A percentile compares a stretch with the other conserved stretches of the same genome.
phyloP scores from a whole-genome alignment of 139 green algal species.

The Chlorella vulgaris region DNA sequence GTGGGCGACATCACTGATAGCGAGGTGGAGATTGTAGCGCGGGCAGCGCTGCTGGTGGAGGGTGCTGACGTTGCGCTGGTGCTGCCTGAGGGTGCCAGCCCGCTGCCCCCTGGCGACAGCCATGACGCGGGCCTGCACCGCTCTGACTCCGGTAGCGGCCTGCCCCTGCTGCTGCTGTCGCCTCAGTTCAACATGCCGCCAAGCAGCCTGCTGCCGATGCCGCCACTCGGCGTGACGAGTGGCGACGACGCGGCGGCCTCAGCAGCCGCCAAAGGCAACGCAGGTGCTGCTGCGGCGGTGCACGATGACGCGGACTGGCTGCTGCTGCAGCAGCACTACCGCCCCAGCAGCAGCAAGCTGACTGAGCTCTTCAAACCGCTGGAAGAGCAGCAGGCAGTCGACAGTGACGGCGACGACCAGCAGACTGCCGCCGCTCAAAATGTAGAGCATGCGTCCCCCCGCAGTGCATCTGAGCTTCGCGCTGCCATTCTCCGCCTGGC shows the following conservation, averaged over 20 bases:
- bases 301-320: constrained; percentile 3
- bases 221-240: constrained; percentile 10
- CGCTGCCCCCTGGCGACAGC: too few species aligned
- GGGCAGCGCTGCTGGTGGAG: too few species aligned
- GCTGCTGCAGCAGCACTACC: constrained; percentile 18
- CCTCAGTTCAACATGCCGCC: constrained; percentile 1
- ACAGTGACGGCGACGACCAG: not conserved
- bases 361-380: constrained; percentile 5
- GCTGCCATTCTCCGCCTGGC: constrained; percentile 1
- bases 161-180: constrained; percentile 27
- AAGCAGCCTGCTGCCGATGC: constrained; percentile 19
- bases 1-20: too few species aligned
- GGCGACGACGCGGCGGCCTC: not conserved
- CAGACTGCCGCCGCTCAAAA: not conserved
- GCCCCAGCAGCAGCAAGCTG: constrained; percentile 28
- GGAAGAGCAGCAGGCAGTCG: not conserved
- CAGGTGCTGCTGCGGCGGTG: not conserved
- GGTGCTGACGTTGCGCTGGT: too few species aligned
- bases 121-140: not conserved
- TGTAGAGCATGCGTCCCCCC: not conserved
- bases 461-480: constrained; percentile 14
- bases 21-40: too few species aligned
- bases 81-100: too few species aligned
- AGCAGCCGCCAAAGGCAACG: not conserved
- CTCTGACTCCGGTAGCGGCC: constrained; percentile 12